These are phyloP conservation scores for Macrophomina tecta DNA, from an alignment of 2,329 filamentous ascomycete genomes.

Conservation along the genomic window DNA sequence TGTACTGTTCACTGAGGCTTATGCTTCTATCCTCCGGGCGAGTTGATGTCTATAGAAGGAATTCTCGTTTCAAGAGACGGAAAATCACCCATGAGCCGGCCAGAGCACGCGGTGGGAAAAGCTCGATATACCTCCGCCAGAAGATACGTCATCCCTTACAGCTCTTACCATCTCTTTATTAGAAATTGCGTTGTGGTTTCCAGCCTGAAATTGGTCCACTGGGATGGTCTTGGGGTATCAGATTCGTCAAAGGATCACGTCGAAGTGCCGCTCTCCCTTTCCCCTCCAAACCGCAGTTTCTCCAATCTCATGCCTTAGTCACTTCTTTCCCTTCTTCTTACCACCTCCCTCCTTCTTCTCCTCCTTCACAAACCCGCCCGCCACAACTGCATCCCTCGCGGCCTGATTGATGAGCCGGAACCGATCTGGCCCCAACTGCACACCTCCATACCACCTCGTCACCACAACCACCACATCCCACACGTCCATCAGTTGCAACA, in stretches of 20 bases:
- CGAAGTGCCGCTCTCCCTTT: background rate
- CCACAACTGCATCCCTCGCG: constrained; percentile 82
- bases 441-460: constrained; percentile 92
- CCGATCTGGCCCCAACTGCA: constrained; percentile 84
- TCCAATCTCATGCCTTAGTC: background rate
- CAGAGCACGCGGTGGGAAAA: too few relatives aligned
- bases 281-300: background rate
- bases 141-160: too few relatives aligned
- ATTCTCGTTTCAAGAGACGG: too few relatives aligned
- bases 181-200: too few relatives aligned
- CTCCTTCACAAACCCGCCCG: constrained; percentile 72
- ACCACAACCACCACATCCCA: constrained; percentile 95
- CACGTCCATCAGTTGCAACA: constrained; percentile 93
- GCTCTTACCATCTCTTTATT: too few relatives aligned
- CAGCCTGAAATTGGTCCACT: too few relatives aligned
- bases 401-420: constrained; percentile 90
- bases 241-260: background rate
- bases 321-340: constrained; percentile 40
- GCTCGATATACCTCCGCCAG: too few relatives aligned
- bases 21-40: too few relatives aligned
- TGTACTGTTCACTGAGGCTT: too few relatives aligned
- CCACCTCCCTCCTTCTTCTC: constrained; percentile 44
- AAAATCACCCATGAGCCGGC: too few relatives aligned
- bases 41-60: too few relatives aligned
- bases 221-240: too few relatives aligned